Conservation (phyloP, 192 early-diverging fungal species). For the Dispira simplex region DNA sequence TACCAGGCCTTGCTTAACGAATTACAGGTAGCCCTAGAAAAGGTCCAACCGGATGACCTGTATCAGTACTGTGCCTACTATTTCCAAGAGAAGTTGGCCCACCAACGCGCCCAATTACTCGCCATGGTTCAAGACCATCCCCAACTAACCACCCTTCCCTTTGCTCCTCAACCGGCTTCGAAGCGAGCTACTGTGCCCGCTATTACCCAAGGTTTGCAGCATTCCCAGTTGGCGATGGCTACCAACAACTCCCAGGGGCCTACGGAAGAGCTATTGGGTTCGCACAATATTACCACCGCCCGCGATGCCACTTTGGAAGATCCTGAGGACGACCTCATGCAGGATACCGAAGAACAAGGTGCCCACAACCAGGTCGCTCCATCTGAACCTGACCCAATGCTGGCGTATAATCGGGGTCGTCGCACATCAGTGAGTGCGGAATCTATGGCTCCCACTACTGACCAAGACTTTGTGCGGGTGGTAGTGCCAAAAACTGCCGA, state of each 20-base stretch:
- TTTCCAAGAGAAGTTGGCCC: slow-evolving; percentile 73
- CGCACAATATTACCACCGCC: slow-evolving; percentile 4
- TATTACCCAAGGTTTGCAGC: slow-evolving; percentile 23
- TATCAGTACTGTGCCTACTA: slow-evolving; percentile 86
- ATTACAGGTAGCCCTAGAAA: slow-evolving; percentile 60
- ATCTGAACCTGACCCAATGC: slow-evolving; percentile 38
- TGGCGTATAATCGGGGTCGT: slow-evolving; percentile 69
- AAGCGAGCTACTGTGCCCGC: too few species aligned
- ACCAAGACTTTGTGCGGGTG: slow-evolving; percentile 66
- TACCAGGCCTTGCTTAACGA: slow-evolving; percentile 62
- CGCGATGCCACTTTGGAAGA: slow-evolving; percentile 13
- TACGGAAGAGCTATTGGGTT: slow-evolving; percentile 11
- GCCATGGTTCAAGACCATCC: slow-evolving; percentile 17
- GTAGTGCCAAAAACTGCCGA: slow-evolving; percentile 78
- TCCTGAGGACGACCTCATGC: slow-evolving; percentile 31
- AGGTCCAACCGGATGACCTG: slow-evolving; percentile 70
- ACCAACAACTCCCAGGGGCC: slow-evolving; percentile 2
- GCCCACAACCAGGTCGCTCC: slow-evolving; percentile 41
- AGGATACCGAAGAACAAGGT: slow-evolving; percentile 42
- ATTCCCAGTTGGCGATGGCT: slow-evolving; percentile 13
- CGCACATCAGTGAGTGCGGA: slow-evolving; percentile 93
- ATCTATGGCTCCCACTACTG: slow-evolving; percentile 79
- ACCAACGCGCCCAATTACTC: slow-evolving; percentile 43
- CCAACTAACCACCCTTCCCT: too few species aligned
- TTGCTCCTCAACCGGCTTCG: too few species aligned